Base-by-base conservation (phyloP, 805 yeast genomes). In the Candida jianshihensis region DNA sequence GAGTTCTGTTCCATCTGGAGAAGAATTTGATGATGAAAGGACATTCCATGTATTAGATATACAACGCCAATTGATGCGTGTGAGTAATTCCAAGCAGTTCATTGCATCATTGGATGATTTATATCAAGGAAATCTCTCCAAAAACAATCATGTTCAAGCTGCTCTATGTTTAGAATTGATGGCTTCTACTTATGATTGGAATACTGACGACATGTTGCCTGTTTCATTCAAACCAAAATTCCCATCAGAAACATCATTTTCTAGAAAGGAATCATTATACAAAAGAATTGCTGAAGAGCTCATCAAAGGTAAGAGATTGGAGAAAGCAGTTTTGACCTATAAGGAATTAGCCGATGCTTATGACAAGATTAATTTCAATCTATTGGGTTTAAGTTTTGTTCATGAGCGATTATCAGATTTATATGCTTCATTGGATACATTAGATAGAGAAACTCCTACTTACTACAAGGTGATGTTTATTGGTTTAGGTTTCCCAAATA, bases 21-120 rank as follows among this genome's bases (percentile, higher is more conserved):
- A 78, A 29, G 95, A 86, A 51, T 88, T 82, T 57, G 90, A 83
- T 49, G 90, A 84, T 55, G 96, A 87, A 57, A 68, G 95, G 51
- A 79, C 88, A 5, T 81, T 83, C 71, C 83, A 81, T 54, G 75
- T 76, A 41, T 67, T 87, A 53, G 81, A 80, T 49, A 78, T 86
- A 49, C 74, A 84, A 43, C 79, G 87, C 29, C 85, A 75, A 59
- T 66, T 87, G 57, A 73, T 81, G 68, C 77, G 82, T 46, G 87
- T 85, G 29, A 76, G 80, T 52, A 77, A 78, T 48, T 90, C 92
- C 1, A 92, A 84, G 56, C 65, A 82, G 39, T 80, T 86, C 59
- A 81, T 82, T 56, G 73, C 83, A n/a, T 81, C 84, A 54, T 74
- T 87, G 44, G 75, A 78, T 59, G 81, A 78, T 38, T 71, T 87